A percentile compares a stretch with the other conserved stretches of the same genome.
These are phyloP conservation scores for Eremothecium coryli DNA, from an alignment of 1,139 yeast genomes.

Conservation along the genomic window DNA sequence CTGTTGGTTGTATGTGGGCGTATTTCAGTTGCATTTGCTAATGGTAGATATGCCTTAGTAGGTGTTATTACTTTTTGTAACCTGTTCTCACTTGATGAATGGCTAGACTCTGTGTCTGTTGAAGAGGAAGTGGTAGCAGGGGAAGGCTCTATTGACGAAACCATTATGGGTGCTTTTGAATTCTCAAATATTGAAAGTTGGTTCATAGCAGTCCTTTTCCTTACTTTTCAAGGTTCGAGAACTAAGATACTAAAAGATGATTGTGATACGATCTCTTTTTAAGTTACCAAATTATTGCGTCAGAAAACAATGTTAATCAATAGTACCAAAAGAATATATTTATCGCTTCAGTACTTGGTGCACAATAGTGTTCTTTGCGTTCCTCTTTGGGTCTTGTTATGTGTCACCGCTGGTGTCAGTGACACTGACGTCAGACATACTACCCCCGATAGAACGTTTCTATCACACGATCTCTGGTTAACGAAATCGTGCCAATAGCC, in stretches of 20 bases:
- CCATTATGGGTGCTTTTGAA: background rate
- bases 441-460: background rate
- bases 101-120: conserved; percentile 1
- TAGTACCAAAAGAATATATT: too few species aligned
- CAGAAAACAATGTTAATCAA: too few species aligned
- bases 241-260: conserved; percentile 1
- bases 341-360: conserved; percentile 2
- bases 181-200: background rate
- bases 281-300: conserved; percentile 2
- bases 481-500: too few species aligned
- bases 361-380: conserved; percentile 6
- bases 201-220: conserved; percentile 4
- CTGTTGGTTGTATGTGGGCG: conserved; percentile 1
- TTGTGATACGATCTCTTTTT: conserved; percentile 4
- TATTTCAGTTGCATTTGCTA: background rate
- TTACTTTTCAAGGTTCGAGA: conserved; percentile 2
- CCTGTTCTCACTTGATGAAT: conserved; percentile 1
- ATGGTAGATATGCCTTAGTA: background rate
- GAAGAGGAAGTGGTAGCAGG: conserved; percentile 2
- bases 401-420: conserved; percentile 2
- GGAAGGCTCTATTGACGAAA: background rate
- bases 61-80: conserved; percentile 4
- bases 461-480: background rate
- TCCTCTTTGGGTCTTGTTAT: background rate
- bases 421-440: conserved; percentile 1